Evolutionary conservation across 2,329 filamentous ascomycete species (phyloP).

Genomic region (Aspergillus udagawae): DNA sequence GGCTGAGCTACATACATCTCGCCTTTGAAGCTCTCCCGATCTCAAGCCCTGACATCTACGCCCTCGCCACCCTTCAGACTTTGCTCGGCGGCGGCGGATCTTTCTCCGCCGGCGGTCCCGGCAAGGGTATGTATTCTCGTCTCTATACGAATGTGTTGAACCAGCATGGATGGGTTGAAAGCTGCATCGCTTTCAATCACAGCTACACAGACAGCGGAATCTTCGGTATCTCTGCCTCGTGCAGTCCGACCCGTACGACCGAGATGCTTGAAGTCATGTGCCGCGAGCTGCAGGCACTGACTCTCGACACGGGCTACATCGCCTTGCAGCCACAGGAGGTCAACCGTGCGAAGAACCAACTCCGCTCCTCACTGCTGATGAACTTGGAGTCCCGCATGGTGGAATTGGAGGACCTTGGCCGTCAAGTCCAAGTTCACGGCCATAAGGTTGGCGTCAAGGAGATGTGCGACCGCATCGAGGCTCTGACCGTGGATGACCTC

Average conservation of each 20-base stretch:
- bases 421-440: constrained; percentile 96
- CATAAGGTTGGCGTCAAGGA: constrained; percentile 85
- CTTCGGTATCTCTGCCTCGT: constrained; percentile 88
- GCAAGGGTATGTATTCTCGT: constrained; percentile 98
- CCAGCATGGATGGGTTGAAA: constrained; percentile 96
- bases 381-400: constrained; percentile 97
- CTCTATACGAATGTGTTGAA: constrained; percentile 98
- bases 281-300: constrained; percentile 75
- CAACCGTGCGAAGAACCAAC: constrained; percentile 91
- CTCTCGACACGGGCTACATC: constrained; percentile 69
- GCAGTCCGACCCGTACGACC: constrained; percentile 70
- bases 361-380: constrained; percentile 86
- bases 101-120: constrained; percentile 92
- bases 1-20: constrained; percentile 88
- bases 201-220: constrained; percentile 93
- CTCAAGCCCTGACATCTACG: constrained; percentile 87
- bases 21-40: constrained; percentile 95
- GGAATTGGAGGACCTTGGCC: constrained; percentile 89
- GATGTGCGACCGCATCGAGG: constrained; percentile 86
- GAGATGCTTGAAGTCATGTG: constrained; percentile 95
- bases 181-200: constrained; percentile 94
- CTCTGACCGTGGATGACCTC: constrained; percentile 73
- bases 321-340: constrained; percentile 74
- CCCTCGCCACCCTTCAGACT: constrained; percentile 89
- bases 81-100: constrained; percentile 93